Evolutionary conservation across 306 rosid genomes (phyloP), one percentile per base, ranked within the genome.

Genomic region (Prunus kanzakura): DNA sequence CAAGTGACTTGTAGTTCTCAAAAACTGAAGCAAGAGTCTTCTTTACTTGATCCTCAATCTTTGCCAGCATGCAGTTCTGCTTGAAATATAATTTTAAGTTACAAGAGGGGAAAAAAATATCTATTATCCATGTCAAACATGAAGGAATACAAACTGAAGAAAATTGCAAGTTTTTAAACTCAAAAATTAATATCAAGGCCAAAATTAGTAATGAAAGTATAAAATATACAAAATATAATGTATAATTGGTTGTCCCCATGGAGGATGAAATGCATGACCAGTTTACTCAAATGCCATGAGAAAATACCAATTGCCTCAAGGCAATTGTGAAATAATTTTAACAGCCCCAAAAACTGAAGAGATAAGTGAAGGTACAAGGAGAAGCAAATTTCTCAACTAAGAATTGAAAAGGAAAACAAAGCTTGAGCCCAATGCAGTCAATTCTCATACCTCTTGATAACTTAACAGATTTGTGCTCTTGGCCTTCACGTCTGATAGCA

Each of bases 1-100:
- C 81, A 29, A 84, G 85, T 3, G 85, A 81, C 80, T 81, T 84
- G 75, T 84, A 81, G 61, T 84, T 81, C 75, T 76, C 84, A 57
- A 85, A 82, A 49, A 72, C 82, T 76, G 76, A 72, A 64, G 76
- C 76, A 80, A 82, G 73, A 49, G 72, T n/a, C 76, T 79, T 73
- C 10, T 74, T 52, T 51, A 77, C 74, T 83, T 71, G 86, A 64
- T 82, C 82, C 38, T 80, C 71, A n/a, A 71, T 82, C 71, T 69
- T 76, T 4, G 63, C 61, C 50, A 82, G 69, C 58, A 80, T 73
- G 47, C 86, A 84, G 18, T 86, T 76, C 86, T 86, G 84, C 32
- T 22, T 18, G 11, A 76, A 3, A 15, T 35, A 51, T 54, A n/a
- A 56, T 20, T 56, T 56, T 11, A 70, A 70, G 14, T 51, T 70